Evolutionary conservation across 2,329 filamentous ascomycete species (phyloP), one percentile per base, ranked within the genome.

Genomic region (Colletotrichum eleusines): DNA sequence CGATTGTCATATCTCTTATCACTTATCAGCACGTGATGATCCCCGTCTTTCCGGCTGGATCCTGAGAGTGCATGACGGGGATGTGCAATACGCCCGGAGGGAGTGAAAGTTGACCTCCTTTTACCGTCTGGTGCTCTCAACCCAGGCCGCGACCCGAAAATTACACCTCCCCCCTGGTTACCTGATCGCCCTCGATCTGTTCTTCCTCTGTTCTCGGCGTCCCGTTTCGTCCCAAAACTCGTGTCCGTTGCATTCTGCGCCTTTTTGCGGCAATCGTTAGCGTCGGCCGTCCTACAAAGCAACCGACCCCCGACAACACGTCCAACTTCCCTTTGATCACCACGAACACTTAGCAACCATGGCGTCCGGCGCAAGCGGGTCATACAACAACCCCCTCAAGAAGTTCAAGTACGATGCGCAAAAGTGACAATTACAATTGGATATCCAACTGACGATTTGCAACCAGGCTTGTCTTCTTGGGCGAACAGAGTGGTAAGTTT

Each of bases 331-430:
- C 63, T 62, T 66, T 59, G 57, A 60, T 66, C 53, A 66, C 16
- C 53, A 20, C 72, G 28, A 57, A 57, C 58, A 70, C 42, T 63
- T 40, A 12, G 66, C 66, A 64, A 72, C 33, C 61, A 97, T 97
- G 95, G 93, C 95, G 82, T 85, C 90, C 77, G 83, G 81, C 77
- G 83, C 86, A 73, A 91, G 91, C 79, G 93, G 92, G 82, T 94
- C 93, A 75, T 99, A 98, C 88, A 98, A 97, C 83, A 98, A 98
- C 87, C 96, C 96, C 78, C 87, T 99, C 85, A 99, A 99, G 93
- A 99, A 99, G 85, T 99, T 98, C 92, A 99, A 99, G 95, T 98
- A 87, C 72, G 79, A 77, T 33, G 28, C 12, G 57, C 53, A 5
- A 51, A 65, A 44, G 51, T 40, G 46, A 40, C 8, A 57, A 55